phyloP scores from a whole-genome alignment of 2,329 filamentous ascomycete species.

The Aspergillus novoparasiticus region DNA sequence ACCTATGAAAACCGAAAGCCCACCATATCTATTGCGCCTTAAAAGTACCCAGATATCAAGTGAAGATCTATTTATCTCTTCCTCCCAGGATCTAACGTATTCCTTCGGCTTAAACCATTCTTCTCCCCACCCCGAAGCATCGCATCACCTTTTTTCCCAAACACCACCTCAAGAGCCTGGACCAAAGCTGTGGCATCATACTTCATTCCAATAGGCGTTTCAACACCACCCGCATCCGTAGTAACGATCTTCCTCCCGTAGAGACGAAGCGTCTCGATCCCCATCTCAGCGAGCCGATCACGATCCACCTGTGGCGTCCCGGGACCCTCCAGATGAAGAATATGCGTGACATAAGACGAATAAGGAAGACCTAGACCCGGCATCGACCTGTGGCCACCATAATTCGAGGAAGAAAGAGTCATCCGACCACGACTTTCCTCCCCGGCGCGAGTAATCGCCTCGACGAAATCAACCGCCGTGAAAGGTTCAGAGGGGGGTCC shows the following conservation, averaged over 20 bases:
- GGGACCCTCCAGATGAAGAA: constrained; percentile 75
- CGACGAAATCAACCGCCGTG: constrained; percentile 78
- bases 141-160: constrained; percentile 65
- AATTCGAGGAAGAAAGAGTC: constrained; percentile 6
- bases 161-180: constrained; percentile 74
- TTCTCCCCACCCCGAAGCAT: constrained; percentile 44
- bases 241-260: constrained; percentile 65
- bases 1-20: too few relatives aligned
- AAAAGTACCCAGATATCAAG: background rate
- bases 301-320: constrained; percentile 72
- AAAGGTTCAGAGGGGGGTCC: constrained; percentile 68
- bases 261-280: constrained; percentile 75
- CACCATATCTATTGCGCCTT: background rate
- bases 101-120: constrained; percentile 56
- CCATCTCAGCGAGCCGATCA: constrained; percentile 62
- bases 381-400: constrained; percentile 3
- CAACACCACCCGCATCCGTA: constrained; percentile 41
- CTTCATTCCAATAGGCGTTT: constrained; percentile 57
- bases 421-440: constrained; percentile 63
- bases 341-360: constrained; percentile 74
- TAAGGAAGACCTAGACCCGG: constrained; percentile 51
- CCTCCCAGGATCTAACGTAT: constrained; percentile 53
- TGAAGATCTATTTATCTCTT: constrained; percentile 17
- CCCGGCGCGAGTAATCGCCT: constrained; percentile 74
- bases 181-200: constrained; percentile 77